phyloP scores from a whole-genome alignment of 768 basidiomycete genomes.

The Grammothele lineata region DNA sequence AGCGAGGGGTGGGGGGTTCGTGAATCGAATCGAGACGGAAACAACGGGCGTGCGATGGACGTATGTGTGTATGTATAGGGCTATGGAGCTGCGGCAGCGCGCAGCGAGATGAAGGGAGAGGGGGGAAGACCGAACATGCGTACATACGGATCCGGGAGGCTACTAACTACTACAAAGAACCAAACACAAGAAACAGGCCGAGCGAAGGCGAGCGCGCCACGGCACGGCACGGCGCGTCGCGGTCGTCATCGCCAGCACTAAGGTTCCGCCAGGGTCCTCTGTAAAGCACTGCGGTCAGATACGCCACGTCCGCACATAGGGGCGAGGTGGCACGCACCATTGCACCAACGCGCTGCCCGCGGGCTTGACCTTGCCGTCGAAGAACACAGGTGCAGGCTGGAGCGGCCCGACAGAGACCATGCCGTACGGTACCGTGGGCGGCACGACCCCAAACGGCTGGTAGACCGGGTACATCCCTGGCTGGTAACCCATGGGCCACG shows the following conservation, averaged over 20 bases:
- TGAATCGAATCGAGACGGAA: not conserved
- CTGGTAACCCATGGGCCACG: constrained; percentile 16
- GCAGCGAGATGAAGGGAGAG: not conserved
- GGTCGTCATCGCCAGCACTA: too few species aligned
- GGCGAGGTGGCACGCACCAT: not conserved
- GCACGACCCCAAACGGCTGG: constrained; percentile 11
- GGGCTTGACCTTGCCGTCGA: constrained; percentile 9
- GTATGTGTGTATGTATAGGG: not conserved
- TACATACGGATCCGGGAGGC: constrained; percentile 3
- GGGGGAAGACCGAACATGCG: not conserved
- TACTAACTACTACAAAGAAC: constrained; percentile 12
- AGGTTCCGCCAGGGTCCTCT: too few species aligned
- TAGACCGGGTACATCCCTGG: constrained; percentile 10
- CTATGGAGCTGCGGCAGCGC: not conserved
- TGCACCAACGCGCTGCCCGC: constrained; percentile 3
- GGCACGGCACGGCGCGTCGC: too few species aligned
- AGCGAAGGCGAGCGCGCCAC: not conserved
- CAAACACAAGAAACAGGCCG: not conserved
- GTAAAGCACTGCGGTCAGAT: not conserved
- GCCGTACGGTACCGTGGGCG: constrained; percentile 5
- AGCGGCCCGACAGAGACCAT: constrained; percentile 12
- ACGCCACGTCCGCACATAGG: not conserved
- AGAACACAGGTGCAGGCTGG: constrained; percentile 5
- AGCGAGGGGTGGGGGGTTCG: not conserved
- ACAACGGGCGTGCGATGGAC: not conserved